A percentile compares a stretch with the other conserved stretches of the same genome.
phyloP scores from a whole-genome alignment of 306 rosid genomes.

The Vigna radiata region DNA sequence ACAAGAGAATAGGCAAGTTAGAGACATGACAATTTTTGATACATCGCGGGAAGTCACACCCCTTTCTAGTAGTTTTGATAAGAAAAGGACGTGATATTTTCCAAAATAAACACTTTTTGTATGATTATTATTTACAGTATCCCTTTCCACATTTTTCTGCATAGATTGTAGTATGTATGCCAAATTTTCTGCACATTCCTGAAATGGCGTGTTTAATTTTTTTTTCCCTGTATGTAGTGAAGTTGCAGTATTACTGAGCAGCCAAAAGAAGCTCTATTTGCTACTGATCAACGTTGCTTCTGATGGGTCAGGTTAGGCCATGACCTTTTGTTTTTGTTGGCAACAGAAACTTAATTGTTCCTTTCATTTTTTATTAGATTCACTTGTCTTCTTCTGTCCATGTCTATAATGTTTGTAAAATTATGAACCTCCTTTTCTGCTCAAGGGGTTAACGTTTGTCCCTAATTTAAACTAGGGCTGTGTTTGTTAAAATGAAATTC shows the following conservation, averaged over 20 bases:
- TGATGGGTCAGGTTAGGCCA: conserved; percentile 74
- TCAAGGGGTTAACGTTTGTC: neutral
- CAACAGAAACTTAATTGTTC: conserved; percentile 33
- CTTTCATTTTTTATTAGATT: conserved; percentile 4
- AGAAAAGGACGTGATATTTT: neutral
- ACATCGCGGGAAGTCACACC: neutral
- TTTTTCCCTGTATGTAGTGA: conserved; percentile 58
- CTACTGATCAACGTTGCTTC: conserved; percentile 60
- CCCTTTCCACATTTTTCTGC: conserved; percentile 19
- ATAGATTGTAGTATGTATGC: neutral
- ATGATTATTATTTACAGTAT: conserved; percentile 30
- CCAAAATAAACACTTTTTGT: neutral
- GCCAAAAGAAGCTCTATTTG: conserved; percentile 75
- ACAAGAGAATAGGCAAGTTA: neutral
- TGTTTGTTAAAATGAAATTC: conserved; percentile 7
- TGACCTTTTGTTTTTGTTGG: conserved; percentile 31
- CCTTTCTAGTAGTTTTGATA: neutral
- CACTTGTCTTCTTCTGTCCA: conserved; percentile 18
- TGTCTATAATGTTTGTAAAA: conserved; percentile 25
- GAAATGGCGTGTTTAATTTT: conserved; percentile 32
- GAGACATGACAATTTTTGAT: neutral
- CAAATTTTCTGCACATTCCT: conserved; percentile 20
- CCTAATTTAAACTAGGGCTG: neutral
- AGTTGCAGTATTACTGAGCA: conserved; percentile 84
- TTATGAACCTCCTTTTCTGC: conserved; percentile 27